Percentiles rank a stretch among this genome's conserved stretches.
Evolutionary conservation across 192 early-diverging fungal species (phyloP).

Genomic region (Rhizophagus clarus): DNA sequence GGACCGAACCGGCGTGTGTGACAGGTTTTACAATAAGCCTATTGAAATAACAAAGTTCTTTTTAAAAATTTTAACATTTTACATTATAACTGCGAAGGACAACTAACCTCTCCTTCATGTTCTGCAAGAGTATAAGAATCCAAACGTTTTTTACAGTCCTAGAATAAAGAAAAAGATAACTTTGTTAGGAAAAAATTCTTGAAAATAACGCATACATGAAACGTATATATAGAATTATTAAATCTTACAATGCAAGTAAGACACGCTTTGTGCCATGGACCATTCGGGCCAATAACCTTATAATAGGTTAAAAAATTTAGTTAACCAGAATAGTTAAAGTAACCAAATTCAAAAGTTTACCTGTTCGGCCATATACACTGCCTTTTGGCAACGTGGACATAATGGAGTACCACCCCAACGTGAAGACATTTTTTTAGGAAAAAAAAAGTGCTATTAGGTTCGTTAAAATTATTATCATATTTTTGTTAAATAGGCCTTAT

Average conservation of each 20-base stretch:
- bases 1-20: slow-evolving; percentile 59
- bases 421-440: slow-evolving; percentile 27
- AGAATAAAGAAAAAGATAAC: slow-evolving; percentile 19
- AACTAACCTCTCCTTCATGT: slow-evolving; percentile 54
- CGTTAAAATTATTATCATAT: too few species aligned
- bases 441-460: not conserved
- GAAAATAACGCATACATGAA: not conserved
- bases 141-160: slow-evolving; percentile 58
- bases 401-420: slow-evolving; percentile 49
- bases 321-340: not conserved
- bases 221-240: not conserved
- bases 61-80: too few species aligned
- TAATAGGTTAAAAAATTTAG: not conserved
- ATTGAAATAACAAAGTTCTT: not conserved
- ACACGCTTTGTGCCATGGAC: slow-evolving; percentile 39
- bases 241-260: slow-evolving; percentile 37
- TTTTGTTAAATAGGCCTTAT: too few species aligned
- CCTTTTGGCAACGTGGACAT: slow-evolving; percentile 54
- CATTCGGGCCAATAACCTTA: slow-evolving; percentile 44
- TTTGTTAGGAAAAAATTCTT: slow-evolving; percentile 9
- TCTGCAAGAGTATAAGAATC: slow-evolving; percentile 57
- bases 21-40: slow-evolving; percentile 62
- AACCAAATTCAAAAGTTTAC: slow-evolving; percentile 7
- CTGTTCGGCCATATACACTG: slow-evolving; percentile 56
- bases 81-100: not conserved